A percentile compares a stretch with the other conserved stretches of the same genome.
Conservation (phyloP, 2,329 filamentous ascomycete species). For the Aspergillus transmontanensis region DNA sequence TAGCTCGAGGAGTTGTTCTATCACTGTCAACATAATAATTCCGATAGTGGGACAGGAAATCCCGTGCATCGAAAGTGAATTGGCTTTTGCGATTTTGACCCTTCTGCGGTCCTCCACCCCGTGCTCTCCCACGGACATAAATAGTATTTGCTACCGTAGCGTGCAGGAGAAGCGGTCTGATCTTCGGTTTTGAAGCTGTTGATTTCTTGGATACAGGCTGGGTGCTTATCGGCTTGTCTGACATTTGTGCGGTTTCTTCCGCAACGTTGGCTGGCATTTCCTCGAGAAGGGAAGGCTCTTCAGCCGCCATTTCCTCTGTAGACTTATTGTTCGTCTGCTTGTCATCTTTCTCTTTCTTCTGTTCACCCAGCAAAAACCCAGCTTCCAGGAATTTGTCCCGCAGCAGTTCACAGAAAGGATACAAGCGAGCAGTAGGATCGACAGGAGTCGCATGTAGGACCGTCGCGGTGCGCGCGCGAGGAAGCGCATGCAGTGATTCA, state of each 20-base stretch:
- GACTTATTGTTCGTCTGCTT: not conserved
- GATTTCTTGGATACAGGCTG: slow-evolving; percentile 8
- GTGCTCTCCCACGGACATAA: slow-evolving; percentile 54
- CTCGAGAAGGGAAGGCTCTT: slow-evolving; percentile 12
- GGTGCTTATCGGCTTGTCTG: not conserved
- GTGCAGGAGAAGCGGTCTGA: slow-evolving; percentile 71
- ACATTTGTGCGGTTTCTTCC: slow-evolving; percentile 2
- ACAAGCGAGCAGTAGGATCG: slow-evolving; percentile 43
- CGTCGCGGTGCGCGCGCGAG: slow-evolving; percentile 37
- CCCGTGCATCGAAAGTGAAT: slow-evolving; percentile 53
- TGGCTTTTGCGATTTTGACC: slow-evolving; percentile 18
- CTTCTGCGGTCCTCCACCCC: slow-evolving; percentile 8
- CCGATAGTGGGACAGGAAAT: slow-evolving; percentile 34
- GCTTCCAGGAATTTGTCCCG: slow-evolving; percentile 47
- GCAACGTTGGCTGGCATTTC: slow-evolving; percentile 14
- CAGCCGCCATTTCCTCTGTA: not conserved
- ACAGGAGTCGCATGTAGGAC: slow-evolving; percentile 44
- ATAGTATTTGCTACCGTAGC: slow-evolving; percentile 86
- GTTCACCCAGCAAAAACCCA: slow-evolving; percentile 42
- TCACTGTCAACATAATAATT: slow-evolving; percentile 38
- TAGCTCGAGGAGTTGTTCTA: slow-evolving; percentile 21
- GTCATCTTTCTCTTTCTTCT: slow-evolving; percentile 16
- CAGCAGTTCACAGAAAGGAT: slow-evolving; percentile 45
- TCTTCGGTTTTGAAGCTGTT: slow-evolving; percentile 24
- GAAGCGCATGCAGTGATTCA: slow-evolving; percentile 43